Conservation (phyloP, 495 filamentous ascomycete species). For the Staphylotrichum longicolle region DNA sequence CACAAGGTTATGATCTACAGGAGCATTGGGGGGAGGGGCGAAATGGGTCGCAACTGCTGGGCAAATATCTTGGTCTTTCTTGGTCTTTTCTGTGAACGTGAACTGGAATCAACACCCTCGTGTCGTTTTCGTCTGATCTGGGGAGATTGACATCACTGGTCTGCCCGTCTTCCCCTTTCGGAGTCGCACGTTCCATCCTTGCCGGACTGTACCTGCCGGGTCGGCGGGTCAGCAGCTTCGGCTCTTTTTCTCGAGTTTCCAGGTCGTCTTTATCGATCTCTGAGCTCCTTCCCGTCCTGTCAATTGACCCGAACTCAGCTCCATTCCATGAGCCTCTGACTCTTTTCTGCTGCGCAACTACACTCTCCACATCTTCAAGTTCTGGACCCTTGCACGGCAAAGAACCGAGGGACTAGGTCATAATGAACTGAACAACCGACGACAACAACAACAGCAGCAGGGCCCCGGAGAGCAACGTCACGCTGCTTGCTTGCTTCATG, state of each 20-base stretch:
- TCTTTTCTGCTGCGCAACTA: neutral
- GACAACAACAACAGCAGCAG: too few species aligned
- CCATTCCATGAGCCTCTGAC: neutral
- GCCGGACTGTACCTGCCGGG: conserved; percentile 3
- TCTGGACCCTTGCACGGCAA: too few species aligned
- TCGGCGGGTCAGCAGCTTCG: conserved; percentile 2
- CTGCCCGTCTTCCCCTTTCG: neutral
- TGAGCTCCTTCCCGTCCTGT: conserved; percentile 13
- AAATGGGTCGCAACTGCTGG: conserved; percentile 1
- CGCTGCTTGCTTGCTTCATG: too few species aligned
- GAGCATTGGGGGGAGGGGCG: neutral
- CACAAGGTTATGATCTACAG: neutral
- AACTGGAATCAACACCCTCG: neutral
- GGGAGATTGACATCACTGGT: conserved; percentile 5
- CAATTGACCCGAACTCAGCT: conserved; percentile 1
- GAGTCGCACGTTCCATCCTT: neutral
- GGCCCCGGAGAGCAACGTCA: too few species aligned
- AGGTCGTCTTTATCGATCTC: neutral
- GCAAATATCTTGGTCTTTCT: neutral
- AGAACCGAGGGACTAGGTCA: too few species aligned
- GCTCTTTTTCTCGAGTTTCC: neutral
- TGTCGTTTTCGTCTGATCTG: neutral
- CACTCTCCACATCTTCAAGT: too few species aligned
- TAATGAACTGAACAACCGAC: too few species aligned
- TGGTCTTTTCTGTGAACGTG: neutral